These are phyloP conservation scores for Isabelozyma heimii DNA, from an alignment of 805 yeast species.

Conservation along the genomic window DNA sequence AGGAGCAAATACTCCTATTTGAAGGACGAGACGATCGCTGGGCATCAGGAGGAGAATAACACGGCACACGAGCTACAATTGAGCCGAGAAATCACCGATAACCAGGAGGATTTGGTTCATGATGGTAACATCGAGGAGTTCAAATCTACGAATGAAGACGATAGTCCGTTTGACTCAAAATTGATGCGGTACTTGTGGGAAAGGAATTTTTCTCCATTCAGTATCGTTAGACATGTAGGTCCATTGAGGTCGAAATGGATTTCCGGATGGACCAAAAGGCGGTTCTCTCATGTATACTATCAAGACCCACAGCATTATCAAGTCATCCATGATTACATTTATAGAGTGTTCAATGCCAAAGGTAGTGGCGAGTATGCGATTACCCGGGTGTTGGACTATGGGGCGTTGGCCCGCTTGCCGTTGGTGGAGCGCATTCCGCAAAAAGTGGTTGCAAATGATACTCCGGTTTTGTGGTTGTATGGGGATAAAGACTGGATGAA, in stretches of 20 bases:
- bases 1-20: constrained; percentile 29
- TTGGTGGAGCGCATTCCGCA: constrained; percentile 49
- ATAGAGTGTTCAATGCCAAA: constrained; percentile 49
- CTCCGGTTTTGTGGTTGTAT: constrained; percentile 58
- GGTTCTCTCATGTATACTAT: constrained; percentile 41
- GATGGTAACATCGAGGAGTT: constrained; percentile 7
- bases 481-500: constrained; percentile 77
- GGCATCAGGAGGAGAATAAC: constrained; percentile 18
- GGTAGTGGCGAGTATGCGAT: constrained; percentile 68
- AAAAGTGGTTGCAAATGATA: constrained; percentile 34
- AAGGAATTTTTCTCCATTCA: constrained; percentile 52
- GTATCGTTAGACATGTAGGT: constrained; percentile 47
- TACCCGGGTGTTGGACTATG: constrained; percentile 58
- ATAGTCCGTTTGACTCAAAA: constrained; percentile 20
- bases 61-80: constrained; percentile 7
- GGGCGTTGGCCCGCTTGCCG: constrained; percentile 57
- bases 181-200: constrained; percentile 49
- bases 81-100: constrained; percentile 14
- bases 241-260: constrained; percentile 53
- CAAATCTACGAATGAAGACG: constrained; percentile 7
- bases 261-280: constrained; percentile 50
- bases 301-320: constrained; percentile 30
- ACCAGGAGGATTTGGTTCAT: constrained; percentile 24
- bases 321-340: constrained; percentile 52
- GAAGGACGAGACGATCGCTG: constrained; percentile 18